phyloP scores from a whole-genome alignment of 2,329 filamentous ascomycete species.

The Amauroascus verrucosus region DNA sequence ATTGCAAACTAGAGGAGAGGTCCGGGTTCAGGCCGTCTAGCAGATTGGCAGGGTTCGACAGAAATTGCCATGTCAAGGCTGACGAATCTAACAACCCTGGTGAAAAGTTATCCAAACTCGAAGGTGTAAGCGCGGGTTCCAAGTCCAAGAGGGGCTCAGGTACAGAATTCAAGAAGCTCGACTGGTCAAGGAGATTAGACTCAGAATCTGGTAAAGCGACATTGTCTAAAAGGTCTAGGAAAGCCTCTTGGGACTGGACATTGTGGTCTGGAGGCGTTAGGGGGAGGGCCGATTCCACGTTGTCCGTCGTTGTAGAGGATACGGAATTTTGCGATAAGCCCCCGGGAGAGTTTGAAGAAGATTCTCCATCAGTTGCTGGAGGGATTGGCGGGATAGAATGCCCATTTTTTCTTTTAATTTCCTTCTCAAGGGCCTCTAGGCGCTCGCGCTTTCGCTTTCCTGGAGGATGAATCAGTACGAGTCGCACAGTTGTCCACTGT shows the following conservation, averaged over 20 bases:
- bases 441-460: constrained; percentile 23
- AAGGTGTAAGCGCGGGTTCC: constrained; percentile 7
- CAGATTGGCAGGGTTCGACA: constrained; percentile 11
- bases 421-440: constrained; percentile 21
- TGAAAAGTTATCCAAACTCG: constrained; percentile 3
- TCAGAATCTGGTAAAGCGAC: not conserved
- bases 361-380: not conserved
- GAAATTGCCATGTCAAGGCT: constrained; percentile 13
- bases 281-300: not conserved
- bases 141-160: not conserved
- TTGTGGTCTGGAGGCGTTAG: constrained; percentile 4
- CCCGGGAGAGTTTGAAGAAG: not conserved
- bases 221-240: not conserved
- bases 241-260: not conserved
- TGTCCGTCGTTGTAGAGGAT: not conserved
- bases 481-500: not conserved
- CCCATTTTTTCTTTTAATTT: constrained; percentile 10
- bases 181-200: not conserved
- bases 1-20: constrained; percentile 18
- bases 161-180: constrained; percentile 4
- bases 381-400: not conserved
- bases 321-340: not conserved
- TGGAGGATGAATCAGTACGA: not conserved
- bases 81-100: constrained; percentile 7
- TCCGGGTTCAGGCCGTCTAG: constrained; percentile 6